phyloP scores from a whole-genome alignment of 306 rosid species.

The Quercus dentata region DNA sequence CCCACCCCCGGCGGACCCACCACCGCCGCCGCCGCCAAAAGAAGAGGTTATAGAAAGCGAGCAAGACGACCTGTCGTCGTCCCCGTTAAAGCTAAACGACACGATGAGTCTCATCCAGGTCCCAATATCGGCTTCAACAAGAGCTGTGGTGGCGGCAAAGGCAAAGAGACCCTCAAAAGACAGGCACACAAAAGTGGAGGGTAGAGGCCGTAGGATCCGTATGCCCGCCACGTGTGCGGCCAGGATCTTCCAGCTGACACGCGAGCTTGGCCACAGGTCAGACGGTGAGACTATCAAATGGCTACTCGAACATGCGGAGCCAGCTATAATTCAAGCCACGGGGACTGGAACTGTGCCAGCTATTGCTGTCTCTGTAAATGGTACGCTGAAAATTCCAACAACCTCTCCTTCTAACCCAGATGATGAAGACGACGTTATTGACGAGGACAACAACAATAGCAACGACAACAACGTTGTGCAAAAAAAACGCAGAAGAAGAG shows the following conservation, averaged over 20 bases:
- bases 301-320: conserved; percentile 75
- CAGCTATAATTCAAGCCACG: conserved; percentile 72
- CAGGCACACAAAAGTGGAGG: conserved; percentile 91
- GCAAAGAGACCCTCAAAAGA: conserved; percentile 55
- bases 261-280: conserved; percentile 80
- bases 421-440: conserved; percentile 34
- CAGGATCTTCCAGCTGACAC: conserved; percentile 74
- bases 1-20: conserved; percentile 1
- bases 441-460: too few relatives aligned
- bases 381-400: conserved; percentile 75
- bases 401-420: conserved; percentile 57
- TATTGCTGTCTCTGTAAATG: conserved; percentile 76
- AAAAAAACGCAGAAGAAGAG: conserved; percentile 43
- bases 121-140: conserved; percentile 18
- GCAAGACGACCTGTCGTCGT: conserved; percentile 9
- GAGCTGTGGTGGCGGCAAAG: background rate
- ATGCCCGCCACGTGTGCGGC: conserved; percentile 89
- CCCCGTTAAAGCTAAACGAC: too few relatives aligned
- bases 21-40: conserved; percentile 29
- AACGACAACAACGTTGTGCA: background rate
- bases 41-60: conserved; percentile 47
- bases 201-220: conserved; percentile 83
- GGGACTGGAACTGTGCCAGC: conserved; percentile 87
- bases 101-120: conserved; percentile 21
- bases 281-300: conserved; percentile 92